phyloP scores from a whole-genome alignment of 2,329 filamentous ascomycete genomes.

The Pestalotiopsis sp. region DNA sequence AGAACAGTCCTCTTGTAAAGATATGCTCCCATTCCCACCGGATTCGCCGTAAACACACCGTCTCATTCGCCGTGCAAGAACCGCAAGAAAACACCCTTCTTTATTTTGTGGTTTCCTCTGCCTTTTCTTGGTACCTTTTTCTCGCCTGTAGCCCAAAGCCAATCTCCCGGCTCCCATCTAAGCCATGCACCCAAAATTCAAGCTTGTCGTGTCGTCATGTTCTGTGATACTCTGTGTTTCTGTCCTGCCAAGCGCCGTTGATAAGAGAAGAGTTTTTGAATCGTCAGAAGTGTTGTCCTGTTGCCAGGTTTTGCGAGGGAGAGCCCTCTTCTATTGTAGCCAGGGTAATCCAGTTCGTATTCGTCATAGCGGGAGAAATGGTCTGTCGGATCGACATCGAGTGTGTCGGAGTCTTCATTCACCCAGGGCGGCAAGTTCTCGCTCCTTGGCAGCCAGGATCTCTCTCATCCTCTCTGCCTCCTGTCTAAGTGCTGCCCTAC shows the following conservation, averaged over 20 bases:
- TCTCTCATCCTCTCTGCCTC: constrained; percentile 79
- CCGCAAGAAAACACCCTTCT: neutral
- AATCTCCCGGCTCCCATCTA: neutral
- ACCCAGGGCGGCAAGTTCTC: constrained; percentile 64
- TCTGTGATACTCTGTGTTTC: neutral
- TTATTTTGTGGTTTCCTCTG: neutral
- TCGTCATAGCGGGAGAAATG: neutral
- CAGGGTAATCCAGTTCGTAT: neutral
- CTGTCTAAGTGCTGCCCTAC: constrained; percentile 66
- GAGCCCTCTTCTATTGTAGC: neutral
- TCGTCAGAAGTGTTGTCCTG: neutral
- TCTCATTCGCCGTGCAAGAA: neutral
- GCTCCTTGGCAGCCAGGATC: constrained; percentile 72
- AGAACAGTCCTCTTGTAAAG: neutral
- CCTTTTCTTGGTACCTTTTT: neutral
- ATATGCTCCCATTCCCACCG: neutral
- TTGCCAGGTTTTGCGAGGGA: neutral
- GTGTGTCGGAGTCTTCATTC: constrained; percentile 20
- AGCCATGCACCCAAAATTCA: neutral
- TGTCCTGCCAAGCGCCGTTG: neutral
- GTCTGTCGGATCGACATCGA: neutral
- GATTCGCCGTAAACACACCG: neutral
- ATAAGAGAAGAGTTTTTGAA: neutral
- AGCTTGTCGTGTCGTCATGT: constrained; percentile 3
- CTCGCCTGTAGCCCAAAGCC: neutral